Conservation (phyloP, 768 basidiomycete genomes). For the Tephrocybe sp. region DNA sequence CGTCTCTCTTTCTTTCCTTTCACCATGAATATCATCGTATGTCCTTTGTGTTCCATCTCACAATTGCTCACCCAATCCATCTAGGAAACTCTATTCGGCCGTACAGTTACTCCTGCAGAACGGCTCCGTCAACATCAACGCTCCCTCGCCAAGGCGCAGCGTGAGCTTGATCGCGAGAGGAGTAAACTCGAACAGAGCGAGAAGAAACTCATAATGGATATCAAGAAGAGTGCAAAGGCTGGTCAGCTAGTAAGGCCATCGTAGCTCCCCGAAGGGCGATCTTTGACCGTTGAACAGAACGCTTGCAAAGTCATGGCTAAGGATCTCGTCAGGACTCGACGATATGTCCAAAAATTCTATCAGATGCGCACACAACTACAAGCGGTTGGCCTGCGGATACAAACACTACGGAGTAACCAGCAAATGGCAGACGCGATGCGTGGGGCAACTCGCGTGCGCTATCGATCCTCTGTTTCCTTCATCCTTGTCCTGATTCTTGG, state of each 20-base stretch:
- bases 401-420: constrained; percentile 94
- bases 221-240: constrained; percentile 93
- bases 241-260: constrained; percentile 78
- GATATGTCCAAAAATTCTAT: constrained; percentile 97
- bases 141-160: constrained; percentile 92
- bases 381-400: constrained; percentile 92
- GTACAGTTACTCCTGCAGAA: constrained; percentile 93
- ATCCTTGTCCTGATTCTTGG: constrained; percentile 10
- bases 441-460: constrained; percentile 87
- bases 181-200: constrained; percentile 92
- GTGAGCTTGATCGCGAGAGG: constrained; percentile 96
- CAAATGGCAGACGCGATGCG: constrained; percentile 99
- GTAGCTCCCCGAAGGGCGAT: constrained; percentile 6
- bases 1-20: constrained; percentile 16
- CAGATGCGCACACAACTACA: constrained; percentile 99
- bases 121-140: constrained; percentile 96
- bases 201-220: constrained; percentile 94
- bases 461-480: background rate
- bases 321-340: constrained; percentile 92
- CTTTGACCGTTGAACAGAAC: constrained; percentile 55
- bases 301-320: constrained; percentile 99
- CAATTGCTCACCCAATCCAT: constrained; percentile 10
- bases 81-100: constrained; percentile 94
- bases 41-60: constrained; percentile 20
- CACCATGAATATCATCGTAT: constrained; percentile 79